Evolutionary conservation across 2,329 filamentous ascomycete species (phyloP).

Genomic region (Sclerotinia glacialis): DNA sequence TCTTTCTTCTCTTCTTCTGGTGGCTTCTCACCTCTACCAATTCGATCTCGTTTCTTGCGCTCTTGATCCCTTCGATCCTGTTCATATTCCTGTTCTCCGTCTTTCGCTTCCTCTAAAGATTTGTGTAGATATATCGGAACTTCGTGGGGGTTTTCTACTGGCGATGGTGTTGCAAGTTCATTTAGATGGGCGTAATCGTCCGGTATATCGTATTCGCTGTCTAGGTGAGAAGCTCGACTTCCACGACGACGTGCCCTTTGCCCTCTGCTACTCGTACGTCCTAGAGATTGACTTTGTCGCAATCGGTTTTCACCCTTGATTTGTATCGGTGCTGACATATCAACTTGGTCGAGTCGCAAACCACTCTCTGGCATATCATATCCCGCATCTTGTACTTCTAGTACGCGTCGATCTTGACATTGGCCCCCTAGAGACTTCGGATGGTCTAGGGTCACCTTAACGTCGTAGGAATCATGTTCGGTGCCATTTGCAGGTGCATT

Average conservation of each 20-base stretch:
- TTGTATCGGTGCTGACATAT: slow-evolving; percentile 46
- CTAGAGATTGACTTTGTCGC: slow-evolving; percentile 42
- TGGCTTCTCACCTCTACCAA: slow-evolving; percentile 16
- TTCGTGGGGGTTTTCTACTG: slow-evolving; percentile 46
- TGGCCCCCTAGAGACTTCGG: background rate
- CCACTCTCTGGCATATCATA: slow-evolving; percentile 44
- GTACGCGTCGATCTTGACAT: background rate
- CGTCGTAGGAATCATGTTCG: background rate
- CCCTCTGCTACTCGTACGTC: slow-evolving; percentile 27
- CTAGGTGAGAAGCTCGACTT: slow-evolving; percentile 17
- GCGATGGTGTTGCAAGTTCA: slow-evolving; percentile 45
- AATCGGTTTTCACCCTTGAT: slow-evolving; percentile 42
- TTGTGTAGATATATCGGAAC: slow-evolving; percentile 41
- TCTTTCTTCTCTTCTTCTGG: slow-evolving; percentile 23
- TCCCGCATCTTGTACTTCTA: slow-evolving; percentile 5
- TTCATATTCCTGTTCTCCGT: slow-evolving; percentile 28
- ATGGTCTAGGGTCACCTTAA: background rate
- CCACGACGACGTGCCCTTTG: background rate
- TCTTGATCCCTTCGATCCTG: slow-evolving; percentile 21
- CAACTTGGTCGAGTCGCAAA: slow-evolving; percentile 44
- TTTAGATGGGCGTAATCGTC: slow-evolving; percentile 45
- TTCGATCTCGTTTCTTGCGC: slow-evolving; percentile 15
- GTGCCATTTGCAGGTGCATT: background rate
- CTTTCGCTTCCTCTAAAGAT: slow-evolving; percentile 42
- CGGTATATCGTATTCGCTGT: slow-evolving; percentile 29